Evolutionary conservation across 2,329 filamentous ascomycete species (phyloP).

Genomic region (Drechslerella dactyloides): DNA sequence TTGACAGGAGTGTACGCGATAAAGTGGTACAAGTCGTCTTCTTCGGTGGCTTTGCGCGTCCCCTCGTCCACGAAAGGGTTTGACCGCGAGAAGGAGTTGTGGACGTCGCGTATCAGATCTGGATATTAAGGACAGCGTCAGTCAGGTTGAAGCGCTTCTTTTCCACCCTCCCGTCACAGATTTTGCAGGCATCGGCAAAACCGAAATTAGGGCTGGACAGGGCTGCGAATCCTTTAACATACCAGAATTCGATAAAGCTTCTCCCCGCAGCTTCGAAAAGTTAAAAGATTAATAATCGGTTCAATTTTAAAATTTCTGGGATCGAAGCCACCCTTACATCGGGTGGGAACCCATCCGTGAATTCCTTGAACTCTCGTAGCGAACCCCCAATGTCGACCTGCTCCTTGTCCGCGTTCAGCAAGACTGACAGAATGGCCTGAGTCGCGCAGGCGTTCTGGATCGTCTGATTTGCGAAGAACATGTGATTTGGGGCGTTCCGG

Average conservation of each 20-base stretch:
- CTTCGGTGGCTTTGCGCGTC: constrained; percentile 67
- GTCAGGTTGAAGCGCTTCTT: constrained; percentile 6
- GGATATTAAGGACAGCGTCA: constrained; percentile 7
- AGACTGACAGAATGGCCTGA: constrained; percentile 87
- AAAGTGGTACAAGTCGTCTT: constrained; percentile 96
- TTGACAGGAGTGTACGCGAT: constrained; percentile 88
- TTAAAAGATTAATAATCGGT: constrained; percentile 36
- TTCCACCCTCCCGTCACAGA: constrained; percentile 1
- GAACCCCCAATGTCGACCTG: constrained; percentile 73
- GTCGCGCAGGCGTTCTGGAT: constrained; percentile 99
- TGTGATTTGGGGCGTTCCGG: constrained; percentile 71
- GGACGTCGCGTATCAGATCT: constrained; percentile 72
- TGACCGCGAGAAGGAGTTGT: constrained; percentile 87
- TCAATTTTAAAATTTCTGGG: constrained; percentile 17
- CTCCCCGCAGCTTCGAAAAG: constrained; percentile 65
- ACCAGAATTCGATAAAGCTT: constrained; percentile 71
- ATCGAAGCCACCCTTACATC: constrained; percentile 59
- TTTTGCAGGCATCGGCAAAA: constrained; percentile 16
- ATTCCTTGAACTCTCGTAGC: constrained; percentile 81
- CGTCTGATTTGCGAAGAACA: constrained; percentile 96
- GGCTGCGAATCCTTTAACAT: constrained; percentile 11
- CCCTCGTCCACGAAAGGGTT: constrained; percentile 92
- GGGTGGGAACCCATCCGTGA: constrained; percentile 80
- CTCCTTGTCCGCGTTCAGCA: constrained; percentile 77
- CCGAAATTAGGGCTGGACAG: constrained; percentile 36